Evolutionary conservation across 805 yeast genomes (phyloP), one percentile per base, ranked within the genome.

Genomic region (Candida saitoana): DNA sequence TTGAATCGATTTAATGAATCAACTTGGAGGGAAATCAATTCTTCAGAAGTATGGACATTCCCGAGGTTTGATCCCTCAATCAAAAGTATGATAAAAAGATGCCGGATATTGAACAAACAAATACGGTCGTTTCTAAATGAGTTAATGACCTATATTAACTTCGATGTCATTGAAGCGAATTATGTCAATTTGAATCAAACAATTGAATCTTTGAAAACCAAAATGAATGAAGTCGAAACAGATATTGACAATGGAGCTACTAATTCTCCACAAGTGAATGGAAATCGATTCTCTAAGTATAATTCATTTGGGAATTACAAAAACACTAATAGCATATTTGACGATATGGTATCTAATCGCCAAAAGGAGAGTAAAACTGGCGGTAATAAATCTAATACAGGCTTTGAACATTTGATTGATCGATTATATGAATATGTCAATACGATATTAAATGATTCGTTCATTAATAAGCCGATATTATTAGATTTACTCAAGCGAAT

Each of bases 11-110:
- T 74, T 12, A 67, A 85, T 43, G 84, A 79, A 43, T 71, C 71
- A 14, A 77, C 87, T 1, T 87, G 96, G 96, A 63, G 72, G 31
- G 89, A 83, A 48, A 79, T 84, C 35, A 74, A 73, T 41, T 73
- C 72, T 45, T 78, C 85, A 14, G 60, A 65, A n/a, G 78, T 79
- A 12, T 88, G 96, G 96, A 71, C 68, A 36, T 73, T 73, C 54
- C 56, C 55, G 14, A 67, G 69, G n/a, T 68, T 62, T 41, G 64
- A 73, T 29, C 57, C 52, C 2, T 65, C 66, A 7, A 60, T 84
- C 3, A 62, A 67, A 20, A 71, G 69, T 40, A 77, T 85, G 79
- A 76, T 84, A 7, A 60, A 69, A 32, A 63, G 76, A 38, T 69
- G 79, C 35, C 65, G 87, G 41, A 56, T 76, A 4, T 54, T 82